Base-by-base conservation (phyloP, 176 grass and related monocot species). In the Oropetium thomaeum region DNA sequence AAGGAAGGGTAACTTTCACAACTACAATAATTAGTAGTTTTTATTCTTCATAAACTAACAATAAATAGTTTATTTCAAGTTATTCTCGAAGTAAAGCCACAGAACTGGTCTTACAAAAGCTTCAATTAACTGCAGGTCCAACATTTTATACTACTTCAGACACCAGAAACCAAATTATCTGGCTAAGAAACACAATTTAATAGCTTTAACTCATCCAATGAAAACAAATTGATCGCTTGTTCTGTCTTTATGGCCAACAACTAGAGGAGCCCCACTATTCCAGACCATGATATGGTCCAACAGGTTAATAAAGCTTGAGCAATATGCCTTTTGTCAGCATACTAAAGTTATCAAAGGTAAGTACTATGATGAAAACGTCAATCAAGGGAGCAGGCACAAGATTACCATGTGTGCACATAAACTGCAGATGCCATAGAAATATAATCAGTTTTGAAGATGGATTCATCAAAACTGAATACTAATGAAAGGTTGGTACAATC, bases 141-240 rank as follows among this genome's bases (percentile, higher is more conserved):
- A 68, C 41, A 31, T 45, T 77, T 11, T 70, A 23, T 52, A 77
- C 55, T 5, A 70, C 8, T 57, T 71, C 58, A 78, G 15, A 37
- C 2, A 67, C 16, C 71, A 78, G 58, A n/a, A 72, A 58, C 58
- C 81, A 78, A 73, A 79, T 23, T 65, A 79, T 72, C 37, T 41
- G 57, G 20, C 45, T 22, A 57, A n/a, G 37, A 34, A 72, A 41
- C 67, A 72, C n/a, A 71, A 48, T 67, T 66, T 73, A 2, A 58
- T 35, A 65, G 22, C 37, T 78, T 45, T 65, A 34, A 32, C 39
- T 78, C n/a, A 0, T 55, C 29, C 65, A 20, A 14, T 35, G 65
- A 29, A 32, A 45, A 28, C 39, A 73, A 16, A 58, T 22, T 79
- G 52, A 39, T 66, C 37, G 14, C 2, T 30, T 30, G 34, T 55